Conservation (phyloP, 2,329 filamentous ascomycete species). For the Botrytis fabae region DNA sequence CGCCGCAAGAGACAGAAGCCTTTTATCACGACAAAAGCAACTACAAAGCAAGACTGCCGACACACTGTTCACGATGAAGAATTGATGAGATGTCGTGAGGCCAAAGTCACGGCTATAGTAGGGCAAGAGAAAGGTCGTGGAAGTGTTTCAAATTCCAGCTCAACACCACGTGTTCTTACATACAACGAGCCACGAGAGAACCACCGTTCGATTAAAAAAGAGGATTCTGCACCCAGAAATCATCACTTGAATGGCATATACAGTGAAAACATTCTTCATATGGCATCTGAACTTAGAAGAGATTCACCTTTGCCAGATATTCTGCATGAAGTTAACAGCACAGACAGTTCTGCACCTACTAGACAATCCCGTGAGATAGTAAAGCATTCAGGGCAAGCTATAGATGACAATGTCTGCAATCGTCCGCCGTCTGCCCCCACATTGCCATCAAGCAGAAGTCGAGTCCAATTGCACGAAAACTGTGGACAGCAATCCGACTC, state of each 20-base stretch:
- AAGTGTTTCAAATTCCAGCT: background rate
- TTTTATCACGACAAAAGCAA: background rate
- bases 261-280: background rate
- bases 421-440: background rate
- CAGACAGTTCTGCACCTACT: background rate
- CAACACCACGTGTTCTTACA: background rate
- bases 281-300: background rate
- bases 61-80: background rate
- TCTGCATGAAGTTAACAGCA: background rate
- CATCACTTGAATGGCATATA: no score
- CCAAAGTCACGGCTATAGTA: background rate
- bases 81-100: background rate
- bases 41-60: background rate
- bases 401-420: background rate
- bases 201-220: background rate
- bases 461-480: background rate
- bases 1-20: background rate
- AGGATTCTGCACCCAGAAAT: background rate
- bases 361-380: rapidly evolving
- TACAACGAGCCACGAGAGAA: background rate
- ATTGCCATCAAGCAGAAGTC: background rate
- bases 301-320: background rate
- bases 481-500: background rate
- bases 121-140: background rate
- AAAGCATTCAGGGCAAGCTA: no score